A percentile compares a stretch with the other conserved stretches of the same genome.
phyloP scores from a whole-genome alignment of 2,329 filamentous ascomycete genomes.

The Clonostachys byssicola region DNA sequence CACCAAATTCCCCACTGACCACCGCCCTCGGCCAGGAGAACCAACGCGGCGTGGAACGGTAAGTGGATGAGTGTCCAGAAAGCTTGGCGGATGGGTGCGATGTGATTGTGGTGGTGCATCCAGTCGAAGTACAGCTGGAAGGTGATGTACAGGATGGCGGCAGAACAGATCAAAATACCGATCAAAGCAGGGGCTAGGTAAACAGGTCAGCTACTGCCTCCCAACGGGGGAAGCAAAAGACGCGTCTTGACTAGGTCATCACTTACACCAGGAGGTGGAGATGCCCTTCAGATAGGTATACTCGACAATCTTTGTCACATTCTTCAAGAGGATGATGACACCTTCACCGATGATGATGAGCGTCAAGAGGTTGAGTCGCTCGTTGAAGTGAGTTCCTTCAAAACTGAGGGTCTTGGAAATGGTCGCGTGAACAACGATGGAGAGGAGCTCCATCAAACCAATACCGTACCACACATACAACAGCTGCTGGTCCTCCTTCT shows the following conservation, averaged over 20 bases:
- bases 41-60: slow-evolving; percentile 58
- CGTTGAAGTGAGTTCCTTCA: slow-evolving; percentile 57
- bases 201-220: neutral
- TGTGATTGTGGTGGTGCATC: slow-evolving; percentile 56
- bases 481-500: slow-evolving; percentile 22
- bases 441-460: slow-evolving; percentile 44
- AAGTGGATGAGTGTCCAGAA: slow-evolving; percentile 55
- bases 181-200: slow-evolving; percentile 28
- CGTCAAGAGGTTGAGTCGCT: slow-evolving; percentile 59
- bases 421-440: slow-evolving; percentile 48
- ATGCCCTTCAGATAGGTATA: slow-evolving; percentile 6
- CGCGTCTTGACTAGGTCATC: neutral
- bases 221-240: neutral
- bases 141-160: slow-evolving; percentile 36
- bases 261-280: slow-evolving; percentile 32
- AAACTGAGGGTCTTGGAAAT: slow-evolving; percentile 54
- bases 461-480: slow-evolving; percentile 48
- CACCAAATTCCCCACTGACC: slow-evolving; percentile 19
- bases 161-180: slow-evolving; percentile 30
- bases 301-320: slow-evolving; percentile 45
- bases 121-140: slow-evolving; percentile 53
- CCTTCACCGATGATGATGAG: slow-evolving; percentile 65
- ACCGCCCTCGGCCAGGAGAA: slow-evolving; percentile 59
- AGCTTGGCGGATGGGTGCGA: slow-evolving; percentile 52
- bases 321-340: slow-evolving; percentile 50